These are phyloP conservation scores for Boeremia exigua DNA, from an alignment of 2,329 filamentous ascomycete genomes.

Conservation along the genomic window DNA sequence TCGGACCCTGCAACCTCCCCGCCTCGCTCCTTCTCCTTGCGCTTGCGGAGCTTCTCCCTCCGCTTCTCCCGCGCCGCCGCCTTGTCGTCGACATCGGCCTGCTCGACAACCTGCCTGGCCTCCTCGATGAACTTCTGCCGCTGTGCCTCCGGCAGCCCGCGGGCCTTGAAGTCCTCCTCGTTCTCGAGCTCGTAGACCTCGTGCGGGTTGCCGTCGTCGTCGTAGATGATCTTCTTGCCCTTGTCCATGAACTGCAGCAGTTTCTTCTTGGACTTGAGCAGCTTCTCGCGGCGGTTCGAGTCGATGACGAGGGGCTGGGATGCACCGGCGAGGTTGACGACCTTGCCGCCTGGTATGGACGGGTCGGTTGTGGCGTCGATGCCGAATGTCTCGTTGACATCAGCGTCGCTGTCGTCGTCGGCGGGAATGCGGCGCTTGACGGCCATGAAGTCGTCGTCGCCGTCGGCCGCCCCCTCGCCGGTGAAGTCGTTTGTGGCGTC, in stretches of 20 bases:
- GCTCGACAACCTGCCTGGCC: conserved; percentile 73
- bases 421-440: conserved; percentile 87
- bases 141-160: conserved; percentile 78
- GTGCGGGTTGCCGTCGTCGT: conserved; percentile 87
- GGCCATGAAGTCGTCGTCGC: conserved; percentile 81
- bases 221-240: conserved; percentile 84
- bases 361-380: conserved; percentile 52
- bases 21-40: conserved; percentile 67
- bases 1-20: conserved; percentile 51
- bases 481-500: conserved; percentile 46
- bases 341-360: conserved; percentile 55
- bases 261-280: conserved; percentile 95
- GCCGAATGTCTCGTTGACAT: conserved; percentile 23
- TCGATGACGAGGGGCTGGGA: conserved; percentile 80
- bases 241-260: conserved; percentile 88
- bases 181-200: conserved; percentile 87
- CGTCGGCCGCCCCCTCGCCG: conserved; percentile 54
- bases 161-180: conserved; percentile 78
- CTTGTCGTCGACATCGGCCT: conserved; percentile 85
- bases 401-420: conserved; percentile 62
- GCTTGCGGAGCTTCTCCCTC: conserved; percentile 75
- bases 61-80: conserved; percentile 77
- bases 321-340: conserved; percentile 70
- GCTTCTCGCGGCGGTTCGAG: conserved; percentile 92
- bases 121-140: conserved; percentile 77